Evolutionary conservation across 805 yeast species (phyloP), one percentile per base, ranked within the genome.

Genomic region (Candida silvicultrix): DNA sequence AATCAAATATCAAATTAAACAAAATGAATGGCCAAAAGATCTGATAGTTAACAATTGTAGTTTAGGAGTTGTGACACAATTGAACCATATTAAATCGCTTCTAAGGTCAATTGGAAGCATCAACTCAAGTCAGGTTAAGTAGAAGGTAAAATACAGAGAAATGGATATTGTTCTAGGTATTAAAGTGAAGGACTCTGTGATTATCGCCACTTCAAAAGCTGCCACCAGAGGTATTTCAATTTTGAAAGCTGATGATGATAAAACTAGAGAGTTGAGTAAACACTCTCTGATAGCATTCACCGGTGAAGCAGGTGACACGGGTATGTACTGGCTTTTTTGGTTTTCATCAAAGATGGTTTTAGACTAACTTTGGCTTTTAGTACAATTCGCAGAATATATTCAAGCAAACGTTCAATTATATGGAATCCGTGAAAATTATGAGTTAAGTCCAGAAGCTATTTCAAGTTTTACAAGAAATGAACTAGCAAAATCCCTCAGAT

Each of bases 231-330:
- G 97, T 46, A 85, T 89, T 45, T 83, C 95, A 14, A 77, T 89
- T 43, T 68, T 89, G 54, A 87, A 87, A 60, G 81, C 78, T 44
- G 73, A 76, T 42, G 97, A 89, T 65, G 89, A 84, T 66, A 89
- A 89, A 69, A 87, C 95, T 10, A 70, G 90, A 53, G 67, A 65
- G 28, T 73, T 92, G 57, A 87, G 87, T 55, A 75, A 81, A 35
- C 92, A 85, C 62, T 78, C 86, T 45, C 70, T 90, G 55, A 75
- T 94, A 71, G 96, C 97, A 38, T 90, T 70, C 69, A 84, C 95
- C 2, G 99, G 99, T 47, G 99, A 94, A 64, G 77, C 97, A 4
- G 99, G 99, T 50, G 99, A 94, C 63, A 87, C 97, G 7, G 69
- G 69, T 64, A 49, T 16, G 66, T 59, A 10, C 15, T n/a, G 22